Conservation (phyloP, 179 eudicot species). For the Patellifolia procumbens region DNA sequence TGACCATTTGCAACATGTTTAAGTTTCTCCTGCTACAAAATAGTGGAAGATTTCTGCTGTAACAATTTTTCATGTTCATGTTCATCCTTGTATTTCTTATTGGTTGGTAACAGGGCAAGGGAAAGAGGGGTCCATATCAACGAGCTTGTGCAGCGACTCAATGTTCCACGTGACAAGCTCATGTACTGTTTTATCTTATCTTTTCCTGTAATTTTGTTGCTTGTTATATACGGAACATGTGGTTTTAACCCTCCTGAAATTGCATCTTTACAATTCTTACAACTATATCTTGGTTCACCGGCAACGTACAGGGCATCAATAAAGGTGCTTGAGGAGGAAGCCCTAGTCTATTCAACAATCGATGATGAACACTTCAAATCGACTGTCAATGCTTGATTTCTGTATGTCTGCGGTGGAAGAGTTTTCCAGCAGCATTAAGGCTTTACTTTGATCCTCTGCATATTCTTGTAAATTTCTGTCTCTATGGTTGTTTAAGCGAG, state of each 20-base stretch:
- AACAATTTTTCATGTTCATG: background rate
- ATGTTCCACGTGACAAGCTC: conserved; percentile 54
- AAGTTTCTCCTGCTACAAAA: background rate
- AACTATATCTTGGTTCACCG: background rate
- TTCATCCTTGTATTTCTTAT: too few species aligned
- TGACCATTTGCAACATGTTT: too few species aligned
- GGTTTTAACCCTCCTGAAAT: background rate
- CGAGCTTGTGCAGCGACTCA: conserved; percentile 50
- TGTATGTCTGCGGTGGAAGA: background rate
- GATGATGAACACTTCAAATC: conserved; percentile 72
- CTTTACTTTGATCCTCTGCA: background rate
- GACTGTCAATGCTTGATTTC: conserved; percentile 40
- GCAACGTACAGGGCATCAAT: conserved; percentile 46
- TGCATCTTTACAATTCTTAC: background rate
- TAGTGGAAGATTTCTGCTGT: background rate
- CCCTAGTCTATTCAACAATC: conserved; percentile 61
- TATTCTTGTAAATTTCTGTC: conserved; percentile 3
- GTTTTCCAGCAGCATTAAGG: background rate
- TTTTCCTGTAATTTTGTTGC: background rate
- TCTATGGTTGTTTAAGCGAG: background rate
- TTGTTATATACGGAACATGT: background rate
- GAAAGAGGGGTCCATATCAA: conserved; percentile 57
- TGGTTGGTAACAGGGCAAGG: conserved; percentile 54
- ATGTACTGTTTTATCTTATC: conserved; percentile 33
- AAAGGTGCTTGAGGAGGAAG: conserved; percentile 53